phyloP scores from a whole-genome alignment of 1,139 yeast species.

The Debaryomyces psychrophilus region DNA sequence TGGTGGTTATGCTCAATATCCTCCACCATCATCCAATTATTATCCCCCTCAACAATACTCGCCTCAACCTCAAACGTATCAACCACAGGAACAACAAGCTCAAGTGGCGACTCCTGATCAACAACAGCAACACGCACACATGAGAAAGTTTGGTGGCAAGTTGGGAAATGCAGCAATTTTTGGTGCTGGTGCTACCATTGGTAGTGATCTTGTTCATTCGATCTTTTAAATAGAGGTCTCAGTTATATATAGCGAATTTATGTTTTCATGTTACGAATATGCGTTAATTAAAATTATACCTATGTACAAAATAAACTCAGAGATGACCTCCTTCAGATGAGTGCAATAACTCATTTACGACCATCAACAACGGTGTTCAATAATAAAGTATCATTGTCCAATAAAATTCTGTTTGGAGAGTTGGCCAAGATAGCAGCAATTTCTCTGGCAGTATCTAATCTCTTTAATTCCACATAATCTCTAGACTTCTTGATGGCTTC shows the following conservation, averaged over 20 bases:
- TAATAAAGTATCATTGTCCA: constrained; percentile 90
- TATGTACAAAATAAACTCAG: constrained; percentile 13
- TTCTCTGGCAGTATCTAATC: constrained; percentile 96
- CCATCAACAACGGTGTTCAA: constrained; percentile 82
- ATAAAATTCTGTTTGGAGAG: constrained; percentile 88
- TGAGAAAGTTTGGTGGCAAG: constrained; percentile 77
- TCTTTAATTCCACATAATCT: constrained; percentile 94
- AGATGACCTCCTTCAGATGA: not conserved
- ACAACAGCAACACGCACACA: constrained; percentile 33
- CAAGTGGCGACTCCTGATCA: constrained; percentile 27
- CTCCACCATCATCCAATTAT: constrained; percentile 50
- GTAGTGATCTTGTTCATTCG: constrained; percentile 82
- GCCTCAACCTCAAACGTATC: constrained; percentile 24
- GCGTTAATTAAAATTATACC: constrained; percentile 8
- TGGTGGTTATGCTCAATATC: constrained; percentile 52
- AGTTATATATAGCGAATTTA: constrained; percentile 1
- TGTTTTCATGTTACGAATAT: constrained; percentile 4
- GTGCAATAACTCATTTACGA: constrained; percentile 25
- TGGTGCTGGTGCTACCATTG: constrained; percentile 97
- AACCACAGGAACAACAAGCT: constrained; percentile 16
- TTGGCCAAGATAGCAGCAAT: constrained; percentile 83
- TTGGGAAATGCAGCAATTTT: constrained; percentile 91
- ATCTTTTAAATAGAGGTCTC: constrained; percentile 55
- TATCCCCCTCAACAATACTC: constrained; percentile 41
- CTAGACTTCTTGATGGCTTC: constrained; percentile 95